These are phyloP conservation scores for Yarrowia alimentaria DNA, from an alignment of 805 yeast genomes.

Conservation along the genomic window DNA sequence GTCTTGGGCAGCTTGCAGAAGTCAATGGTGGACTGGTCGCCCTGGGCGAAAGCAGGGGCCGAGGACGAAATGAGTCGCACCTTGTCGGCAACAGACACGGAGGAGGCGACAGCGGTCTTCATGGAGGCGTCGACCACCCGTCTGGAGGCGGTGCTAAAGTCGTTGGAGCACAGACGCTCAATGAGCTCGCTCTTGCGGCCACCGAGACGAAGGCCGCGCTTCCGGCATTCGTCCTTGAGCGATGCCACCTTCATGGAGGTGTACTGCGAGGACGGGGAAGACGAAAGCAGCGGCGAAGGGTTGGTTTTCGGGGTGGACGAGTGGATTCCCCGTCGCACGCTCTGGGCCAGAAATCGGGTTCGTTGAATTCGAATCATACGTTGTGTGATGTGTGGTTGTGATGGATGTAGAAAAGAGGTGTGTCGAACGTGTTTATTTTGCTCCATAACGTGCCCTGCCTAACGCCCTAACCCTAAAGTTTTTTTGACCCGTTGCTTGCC, in stretches of 20 bases:
- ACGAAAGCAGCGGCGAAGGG: constrained; percentile 38
- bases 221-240: constrained; percentile 57
- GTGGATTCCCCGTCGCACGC: constrained; percentile 32
- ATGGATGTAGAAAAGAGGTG: too few relatives aligned
- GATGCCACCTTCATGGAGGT: constrained; percentile 51
- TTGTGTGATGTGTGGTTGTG: too few relatives aligned
- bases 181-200: constrained; percentile 62
- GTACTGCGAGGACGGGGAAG: constrained; percentile 35
- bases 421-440: not conserved
- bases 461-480: too few relatives aligned
- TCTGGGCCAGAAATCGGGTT: not conserved
- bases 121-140: constrained; percentile 27
- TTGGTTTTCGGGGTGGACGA: constrained; percentile 37
- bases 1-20: constrained; percentile 41
- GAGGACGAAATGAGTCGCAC: constrained; percentile 32
- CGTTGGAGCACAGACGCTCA: constrained; percentile 36
- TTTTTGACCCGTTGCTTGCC: too few relatives aligned
- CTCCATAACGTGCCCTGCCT: too few relatives aligned
- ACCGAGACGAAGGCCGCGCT: constrained; percentile 57
- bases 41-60: constrained; percentile 35
- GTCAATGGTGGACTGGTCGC: constrained; percentile 42
- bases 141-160: constrained; percentile 33
- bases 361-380: constrained; percentile 16
- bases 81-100: not conserved
- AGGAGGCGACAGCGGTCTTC: not conserved